phyloP scores from a whole-genome alignment of 805 yeast genomes.

The Saturnispora ahearnii region DNA sequence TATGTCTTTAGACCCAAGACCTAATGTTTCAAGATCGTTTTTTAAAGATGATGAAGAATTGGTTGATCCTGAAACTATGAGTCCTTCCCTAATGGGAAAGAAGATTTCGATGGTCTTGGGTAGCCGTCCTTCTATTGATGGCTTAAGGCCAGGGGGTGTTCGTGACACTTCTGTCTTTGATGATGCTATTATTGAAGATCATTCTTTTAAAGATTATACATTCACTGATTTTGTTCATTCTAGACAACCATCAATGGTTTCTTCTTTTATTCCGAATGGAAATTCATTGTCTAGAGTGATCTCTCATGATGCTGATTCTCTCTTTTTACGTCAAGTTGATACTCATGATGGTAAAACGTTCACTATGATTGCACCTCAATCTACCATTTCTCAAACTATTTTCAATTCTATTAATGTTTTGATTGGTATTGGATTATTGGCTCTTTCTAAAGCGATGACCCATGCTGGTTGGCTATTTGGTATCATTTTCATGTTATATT shows the following conservation, averaged over 20 bases:
- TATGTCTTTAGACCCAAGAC: constrained; percentile 42
- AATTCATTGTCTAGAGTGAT: constrained; percentile 15
- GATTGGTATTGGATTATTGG: constrained; percentile 60
- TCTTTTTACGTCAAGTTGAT: constrained; percentile 44
- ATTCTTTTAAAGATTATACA: constrained; percentile 31
- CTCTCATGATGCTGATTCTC: constrained; percentile 23
- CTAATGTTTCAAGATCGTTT: constrained; percentile 54
- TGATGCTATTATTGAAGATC: constrained; percentile 33
- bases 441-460: constrained; percentile 55
- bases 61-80: constrained; percentile 58
- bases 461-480: constrained; percentile 66
- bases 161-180: constrained; percentile 18
- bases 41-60: constrained; percentile 56
- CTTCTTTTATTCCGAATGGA: constrained; percentile 9
- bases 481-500: constrained; percentile 41
- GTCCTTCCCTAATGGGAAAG: constrained; percentile 57
- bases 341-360: constrained; percentile 60
- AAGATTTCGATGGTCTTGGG: constrained; percentile 47
- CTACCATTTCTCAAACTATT: constrained; percentile 64
- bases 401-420: constrained; percentile 59
- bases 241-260: constrained; percentile 16
- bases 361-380: constrained; percentile 71
- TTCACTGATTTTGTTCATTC: constrained; percentile 21
- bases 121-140: constrained; percentile 10
- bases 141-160: background rate